These are phyloP conservation scores for Myotisia sp. DNA, from an alignment of 2,329 filamentous ascomycete genomes.

Conservation along the genomic window DNA sequence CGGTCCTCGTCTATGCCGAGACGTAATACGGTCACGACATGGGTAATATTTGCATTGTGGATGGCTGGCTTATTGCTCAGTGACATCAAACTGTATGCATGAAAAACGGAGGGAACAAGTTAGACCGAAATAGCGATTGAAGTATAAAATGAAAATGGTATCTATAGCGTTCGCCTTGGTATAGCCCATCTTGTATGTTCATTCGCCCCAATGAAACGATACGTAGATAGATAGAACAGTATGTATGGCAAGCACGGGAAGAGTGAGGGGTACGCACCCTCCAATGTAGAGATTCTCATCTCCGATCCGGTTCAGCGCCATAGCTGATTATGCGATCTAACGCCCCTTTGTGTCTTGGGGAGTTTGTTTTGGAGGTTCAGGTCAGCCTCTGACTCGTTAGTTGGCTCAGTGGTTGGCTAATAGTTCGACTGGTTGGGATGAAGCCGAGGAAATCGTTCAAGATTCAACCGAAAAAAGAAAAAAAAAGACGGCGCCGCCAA, in stretches of 20 bases:
- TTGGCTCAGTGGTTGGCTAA: no score
- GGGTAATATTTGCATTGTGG: slow-evolving; percentile 62
- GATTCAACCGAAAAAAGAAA: no score
- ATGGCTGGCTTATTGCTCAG: slow-evolving; percentile 59
- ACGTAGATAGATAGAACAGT: neutral
- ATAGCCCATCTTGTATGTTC: no score
- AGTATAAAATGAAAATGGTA: neutral
- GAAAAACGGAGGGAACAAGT: neutral
- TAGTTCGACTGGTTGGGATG: no score
- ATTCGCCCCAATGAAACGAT: neutral
- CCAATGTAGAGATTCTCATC: slow-evolving; percentile 63
- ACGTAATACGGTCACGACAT: slow-evolving; percentile 71
- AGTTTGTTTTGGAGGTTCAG: no score
- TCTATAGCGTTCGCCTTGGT: no score
- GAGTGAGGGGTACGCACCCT: no score
- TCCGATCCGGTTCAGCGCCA: slow-evolving; percentile 49
- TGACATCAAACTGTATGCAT: slow-evolving; percentile 53
- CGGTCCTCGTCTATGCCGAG: slow-evolving; percentile 43
- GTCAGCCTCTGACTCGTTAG: no score
- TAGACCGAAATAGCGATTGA: neutral
- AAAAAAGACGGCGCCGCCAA: no score
- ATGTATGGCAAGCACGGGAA: slow-evolving; percentile 3
- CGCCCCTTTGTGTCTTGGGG: no score
- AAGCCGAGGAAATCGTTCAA: no score
- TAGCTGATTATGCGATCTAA: no score